Percentiles rank a stretch among this genome's conserved stretches.
These are phyloP conservation scores for Crassisporium funariophilum DNA, from an alignment of 768 basidiomycete species.

Conservation along the genomic window DNA sequence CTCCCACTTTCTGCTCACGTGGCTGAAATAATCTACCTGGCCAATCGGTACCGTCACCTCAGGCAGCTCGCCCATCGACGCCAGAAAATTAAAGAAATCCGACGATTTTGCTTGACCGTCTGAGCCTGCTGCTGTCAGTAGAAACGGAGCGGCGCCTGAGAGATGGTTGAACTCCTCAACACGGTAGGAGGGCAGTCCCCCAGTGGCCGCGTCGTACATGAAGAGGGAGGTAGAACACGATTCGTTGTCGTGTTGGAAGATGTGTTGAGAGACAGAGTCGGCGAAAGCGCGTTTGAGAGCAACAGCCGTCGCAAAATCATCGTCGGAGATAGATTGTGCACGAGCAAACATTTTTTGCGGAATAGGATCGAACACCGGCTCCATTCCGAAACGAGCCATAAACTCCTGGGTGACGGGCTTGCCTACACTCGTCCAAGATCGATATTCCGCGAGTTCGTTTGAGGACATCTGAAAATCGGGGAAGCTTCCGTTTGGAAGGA, in stretches of 20 bases:
- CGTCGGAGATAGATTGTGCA: slow-evolving; percentile 22
- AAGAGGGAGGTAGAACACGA: slow-evolving; percentile 38
- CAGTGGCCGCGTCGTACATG: slow-evolving; percentile 38
- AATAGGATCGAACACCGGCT: slow-evolving; percentile 34
- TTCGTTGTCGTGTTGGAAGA: slow-evolving; percentile 30
- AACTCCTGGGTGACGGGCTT: slow-evolving; percentile 31
- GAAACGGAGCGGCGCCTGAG: slow-evolving; percentile 29
- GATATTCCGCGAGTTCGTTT: slow-evolving; percentile 37
- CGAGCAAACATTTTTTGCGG: slow-evolving; percentile 32
- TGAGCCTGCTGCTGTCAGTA: slow-evolving; percentile 22
- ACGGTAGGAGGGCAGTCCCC: slow-evolving; percentile 38
- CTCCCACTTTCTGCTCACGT: slow-evolving; percentile 34
- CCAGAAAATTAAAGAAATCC: slow-evolving; percentile 35
- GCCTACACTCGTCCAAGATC: slow-evolving; percentile 36
- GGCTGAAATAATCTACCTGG: slow-evolving; percentile 37
- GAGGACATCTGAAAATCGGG: slow-evolving; percentile 29
- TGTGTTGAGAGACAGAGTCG: slow-evolving; percentile 22
- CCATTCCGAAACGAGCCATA: slow-evolving; percentile 19
- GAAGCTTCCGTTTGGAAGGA: slow-evolving; percentile 32
- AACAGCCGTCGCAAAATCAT: slow-evolving; percentile 31
- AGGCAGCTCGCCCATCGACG: slow-evolving; percentile 40
- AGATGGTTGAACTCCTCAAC: slow-evolving; percentile 34
- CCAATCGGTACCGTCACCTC: slow-evolving; percentile 40
- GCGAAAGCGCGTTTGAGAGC: slow-evolving; percentile 26
- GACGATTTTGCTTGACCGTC: slow-evolving; percentile 15